Conservation (phyloP, 768 basidiomycete genomes). For the Boletellus ananiceps region DNA sequence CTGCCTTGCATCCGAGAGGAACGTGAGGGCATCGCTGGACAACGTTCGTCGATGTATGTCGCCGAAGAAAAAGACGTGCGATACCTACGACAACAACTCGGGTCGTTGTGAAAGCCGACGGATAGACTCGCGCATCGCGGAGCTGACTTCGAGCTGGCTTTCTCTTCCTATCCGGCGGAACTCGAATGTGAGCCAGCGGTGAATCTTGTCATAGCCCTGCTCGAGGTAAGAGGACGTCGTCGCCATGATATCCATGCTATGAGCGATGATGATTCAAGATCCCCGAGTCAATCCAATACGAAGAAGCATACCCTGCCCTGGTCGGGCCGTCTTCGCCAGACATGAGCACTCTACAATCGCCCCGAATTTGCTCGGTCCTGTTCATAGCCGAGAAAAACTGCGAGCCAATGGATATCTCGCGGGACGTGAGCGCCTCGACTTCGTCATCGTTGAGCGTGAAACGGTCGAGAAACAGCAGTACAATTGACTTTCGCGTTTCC, state of each 20-base stretch:
- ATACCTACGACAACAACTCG: conserved; percentile 52
- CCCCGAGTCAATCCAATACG: background rate
- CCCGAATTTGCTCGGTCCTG: conserved; percentile 75
- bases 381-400: conserved; percentile 85
- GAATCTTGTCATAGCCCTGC: conserved; percentile 84
- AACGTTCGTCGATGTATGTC: background rate
- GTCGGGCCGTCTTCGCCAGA: conserved; percentile 79
- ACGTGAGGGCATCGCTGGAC: conserved; percentile 64
- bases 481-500: conserved; percentile 67
- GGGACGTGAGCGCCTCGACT: conserved; percentile 65
- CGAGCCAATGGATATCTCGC: conserved; percentile 70
- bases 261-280: background rate
- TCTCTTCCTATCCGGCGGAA: conserved; percentile 78
- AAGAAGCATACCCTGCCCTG: conserved; percentile 58
- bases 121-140: conserved; percentile 67
- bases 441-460: conserved; percentile 83
- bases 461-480: conserved; percentile 71
- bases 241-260: conserved; percentile 84
- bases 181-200: conserved; percentile 81
- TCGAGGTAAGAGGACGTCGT: conserved; percentile 79
- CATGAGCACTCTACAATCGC: conserved; percentile 84
- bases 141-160: conserved; percentile 62
- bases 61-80: background rate
- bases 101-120: conserved; percentile 69
- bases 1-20: conserved; percentile 78